A percentile compares a stretch with the other conserved stretches of the same genome.
phyloP scores from a whole-genome alignment of 2,329 filamentous ascomycete genomes.

The Aspergillus neotritici region DNA sequence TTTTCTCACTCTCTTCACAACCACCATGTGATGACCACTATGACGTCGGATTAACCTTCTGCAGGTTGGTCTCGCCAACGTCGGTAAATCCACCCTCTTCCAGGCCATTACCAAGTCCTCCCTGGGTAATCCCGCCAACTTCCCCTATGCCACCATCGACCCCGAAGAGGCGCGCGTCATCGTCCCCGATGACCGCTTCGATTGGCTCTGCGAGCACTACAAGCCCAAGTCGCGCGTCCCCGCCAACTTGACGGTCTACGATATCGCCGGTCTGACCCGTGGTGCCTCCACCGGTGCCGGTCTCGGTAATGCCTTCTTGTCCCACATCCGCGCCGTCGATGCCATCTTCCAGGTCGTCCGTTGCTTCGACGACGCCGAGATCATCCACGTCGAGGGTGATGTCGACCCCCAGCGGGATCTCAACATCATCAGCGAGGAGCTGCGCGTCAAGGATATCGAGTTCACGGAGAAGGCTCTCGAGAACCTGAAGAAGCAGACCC shows the following conservation, averaged over 20 bases:
- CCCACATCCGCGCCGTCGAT: slow-evolving; percentile 96
- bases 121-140: slow-evolving; percentile 98
- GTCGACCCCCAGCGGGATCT: slow-evolving; percentile 92
- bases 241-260: slow-evolving; percentile 95
- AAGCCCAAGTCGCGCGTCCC: slow-evolving; percentile 97
- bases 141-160: slow-evolving; percentile 98
- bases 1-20: slow-evolving; percentile 9
- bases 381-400: slow-evolving; percentile 98
- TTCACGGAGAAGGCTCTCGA: slow-evolving; percentile 95
- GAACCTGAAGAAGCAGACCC: slow-evolving; percentile 86
- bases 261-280: slow-evolving; percentile 93
- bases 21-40: slow-evolving; percentile 13
- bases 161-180: slow-evolving; percentile 97
- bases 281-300: slow-evolving; percentile 96
- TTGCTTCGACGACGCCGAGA: slow-evolving; percentile 98
- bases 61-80: slow-evolving; percentile 96
- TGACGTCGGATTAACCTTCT: too few species aligned
- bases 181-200: slow-evolving; percentile 90
- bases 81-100: slow-evolving; percentile 98
- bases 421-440: slow-evolving; percentile 93
- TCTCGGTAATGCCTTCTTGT: slow-evolving; percentile 96
- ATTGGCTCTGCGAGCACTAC: slow-evolving; percentile 94
- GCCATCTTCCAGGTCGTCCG: slow-evolving; percentile 96
- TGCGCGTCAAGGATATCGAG: slow-evolving; percentile 97
- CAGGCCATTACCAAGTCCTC: slow-evolving; percentile 98